Conservation (phyloP, 1,284 basidiomycete species). For the Fereydounia khargensis region DNA sequence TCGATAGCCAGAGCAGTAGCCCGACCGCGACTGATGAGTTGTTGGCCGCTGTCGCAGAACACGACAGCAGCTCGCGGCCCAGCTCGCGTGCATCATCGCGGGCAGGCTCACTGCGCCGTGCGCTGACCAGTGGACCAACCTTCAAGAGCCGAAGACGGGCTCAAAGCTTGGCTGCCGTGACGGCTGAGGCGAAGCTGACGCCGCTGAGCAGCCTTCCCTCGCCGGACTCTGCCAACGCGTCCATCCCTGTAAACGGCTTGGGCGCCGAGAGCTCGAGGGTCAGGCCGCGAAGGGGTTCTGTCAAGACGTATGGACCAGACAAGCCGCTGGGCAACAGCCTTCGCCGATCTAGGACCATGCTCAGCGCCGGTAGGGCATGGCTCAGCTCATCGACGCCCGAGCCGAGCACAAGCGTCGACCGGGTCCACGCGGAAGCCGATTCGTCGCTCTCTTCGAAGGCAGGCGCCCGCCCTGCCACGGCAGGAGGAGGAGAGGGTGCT, state of each 20-base stretch:
- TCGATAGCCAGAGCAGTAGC: not conserved
- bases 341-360: slow-evolving; percentile 34
- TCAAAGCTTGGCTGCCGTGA: no score
- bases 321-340: slow-evolving; percentile 7
- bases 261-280: no score
- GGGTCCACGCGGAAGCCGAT: slow-evolving; percentile 2
- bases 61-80: slow-evolving; percentile 13
- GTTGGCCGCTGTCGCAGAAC: slow-evolving; percentile 2
- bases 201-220: no score
- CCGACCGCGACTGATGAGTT: slow-evolving; percentile 10
- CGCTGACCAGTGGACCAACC: slow-evolving; percentile 13
- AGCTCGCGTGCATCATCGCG: slow-evolving; percentile 23
- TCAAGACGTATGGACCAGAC: slow-evolving; percentile 7
- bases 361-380: slow-evolving; percentile 23
- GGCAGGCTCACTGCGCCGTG: slow-evolving; percentile 25
- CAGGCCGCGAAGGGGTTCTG: no score
- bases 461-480: no score
- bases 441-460: no score
- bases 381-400: slow-evolving; percentile 10
- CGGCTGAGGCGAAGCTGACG: no score
- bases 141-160: slow-evolving; percentile 8
- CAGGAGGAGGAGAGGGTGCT: no score
- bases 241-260: no score
- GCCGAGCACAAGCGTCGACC: slow-evolving; percentile 4
- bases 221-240: no score